These are phyloP conservation scores for Vigna trinervia DNA, from an alignment of 306 rosid species.

Conservation along the genomic window DNA sequence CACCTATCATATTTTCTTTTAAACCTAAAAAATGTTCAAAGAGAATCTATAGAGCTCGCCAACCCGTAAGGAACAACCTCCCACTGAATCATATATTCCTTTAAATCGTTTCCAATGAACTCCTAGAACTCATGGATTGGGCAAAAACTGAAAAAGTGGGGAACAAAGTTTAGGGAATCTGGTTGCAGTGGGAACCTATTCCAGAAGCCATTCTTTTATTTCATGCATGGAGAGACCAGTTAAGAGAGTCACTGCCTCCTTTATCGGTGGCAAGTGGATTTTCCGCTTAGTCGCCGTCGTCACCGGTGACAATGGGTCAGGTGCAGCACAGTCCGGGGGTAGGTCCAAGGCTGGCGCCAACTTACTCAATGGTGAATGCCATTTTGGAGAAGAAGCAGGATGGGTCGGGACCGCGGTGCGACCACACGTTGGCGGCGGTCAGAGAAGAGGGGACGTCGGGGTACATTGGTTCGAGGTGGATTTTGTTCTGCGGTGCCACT, in stretches of 20 bases:
- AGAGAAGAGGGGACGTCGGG: conserved; percentile 97
- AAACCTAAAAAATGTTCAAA: no score
- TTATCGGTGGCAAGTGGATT: conserved; percentile 53
- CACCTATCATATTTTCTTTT: no score
- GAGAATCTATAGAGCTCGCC: no score
- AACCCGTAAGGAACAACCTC: no score
- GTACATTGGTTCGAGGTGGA: conserved; percentile 84
- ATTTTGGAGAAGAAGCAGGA: conserved; percentile 93
- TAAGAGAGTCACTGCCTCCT: neutral
- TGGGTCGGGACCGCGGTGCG: conserved; percentile 97
- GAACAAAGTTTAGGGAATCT: no score
- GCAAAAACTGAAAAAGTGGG: no score
- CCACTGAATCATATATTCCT: no score
- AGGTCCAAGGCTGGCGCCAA: conserved; percentile 94
- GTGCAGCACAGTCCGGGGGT: conserved; percentile 76
- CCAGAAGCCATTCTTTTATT: no score
- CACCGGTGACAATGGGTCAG: conserved; percentile 53
- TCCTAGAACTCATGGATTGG: no score
- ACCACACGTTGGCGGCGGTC: conserved; percentile 93
- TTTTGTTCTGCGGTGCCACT: conserved; percentile 98
- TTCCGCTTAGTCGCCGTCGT: conserved; percentile 51
- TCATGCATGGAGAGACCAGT: no score
- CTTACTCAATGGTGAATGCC: conserved; percentile 89
- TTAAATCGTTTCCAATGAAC: no score
- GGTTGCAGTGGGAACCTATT: no score